Evolutionary conservation across 2,329 filamentous ascomycete genomes (phyloP), one percentile per base, ranked within the genome.

Genomic region (Trichophyton mentagrophytes): DNA sequence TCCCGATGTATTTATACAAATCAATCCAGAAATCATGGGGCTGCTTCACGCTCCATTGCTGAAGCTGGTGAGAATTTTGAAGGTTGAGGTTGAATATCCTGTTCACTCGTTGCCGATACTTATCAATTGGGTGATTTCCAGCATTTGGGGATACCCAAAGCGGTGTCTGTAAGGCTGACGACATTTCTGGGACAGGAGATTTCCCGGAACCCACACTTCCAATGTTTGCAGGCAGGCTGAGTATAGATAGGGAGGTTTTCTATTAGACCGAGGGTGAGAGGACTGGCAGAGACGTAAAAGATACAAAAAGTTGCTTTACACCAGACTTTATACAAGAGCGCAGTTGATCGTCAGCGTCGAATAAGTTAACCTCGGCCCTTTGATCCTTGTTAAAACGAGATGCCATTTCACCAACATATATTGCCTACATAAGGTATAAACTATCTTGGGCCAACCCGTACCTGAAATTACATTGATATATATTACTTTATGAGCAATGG

Each of bases 11-110:
- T 11, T 66, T 57, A 61, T 76, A 76, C n/a, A 77, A 65, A 64
- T 76, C 72, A 25, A 72, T 69, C 75, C 75, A 77, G 62, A 77
- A 77, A 9, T 73, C 68, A 56, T 77, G 74, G 3, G 73, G 68
- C n/a, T 71, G 67, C 1, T 67, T 62, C 4, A 75, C 70, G 27
- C 69, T 73, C 75, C 75, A 77, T 63, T 64, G 66, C 25, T 76
- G 73, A 17, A 77, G 68, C 2, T 76, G 71, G 44, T 71, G 68
- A 1, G 73, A 71, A 47, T 62, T 30, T 13, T 49, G 51, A n/a
- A 65, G 61, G 25, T 25, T 20, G 15, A 65, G 51, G 27, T 46
- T 46, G 49, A 64, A 65, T 40, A 59, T 62, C 42, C 58, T 44
- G 46, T 65, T 65, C n/a, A 64, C 61, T 44, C 61, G 64, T 7